Evolutionary conservation across 371 early-diverging fungal genomes (phyloP), one percentile per base, ranked within the genome.

Genomic region (Sanchytrium tribonematis): DNA sequence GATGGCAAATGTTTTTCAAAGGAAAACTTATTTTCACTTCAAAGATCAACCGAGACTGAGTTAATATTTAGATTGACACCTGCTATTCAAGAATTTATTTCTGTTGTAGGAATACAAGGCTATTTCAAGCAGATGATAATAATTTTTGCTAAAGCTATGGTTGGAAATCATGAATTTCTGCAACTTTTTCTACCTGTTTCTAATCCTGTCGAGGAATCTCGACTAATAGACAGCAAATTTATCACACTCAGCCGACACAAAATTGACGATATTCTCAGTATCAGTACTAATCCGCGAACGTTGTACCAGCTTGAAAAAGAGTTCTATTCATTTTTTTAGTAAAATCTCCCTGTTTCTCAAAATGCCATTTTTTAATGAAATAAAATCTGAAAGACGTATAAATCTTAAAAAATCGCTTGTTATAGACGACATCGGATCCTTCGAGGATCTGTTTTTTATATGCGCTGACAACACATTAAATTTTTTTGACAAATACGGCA

Each of bases 61-160:
- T 12, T 98, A 28, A 96, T 95, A 1, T 97, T 98, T 88, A 84
- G 98, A 1, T 83, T 97, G 73, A 96, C 98, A 12, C 97, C 97
- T 30, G 91, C 89, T 75, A 81, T 98, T 68, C 95, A 94, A 81
- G 80, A 85, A 66, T 92, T 93, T 75, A 86, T 97, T 66, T 89
- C 89, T 0, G 86, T 89, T 28, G 83, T 87, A 29, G 95, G 95
- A 0, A 80, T 96, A 2, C 95, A 93, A 70, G 97, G 97, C 0
- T 79, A 88, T 0, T 91, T 95, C 69, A 83, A 86, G 22, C 82
- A 83, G 66, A 83, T 85, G 28, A 69, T 92, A 29, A 83, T 91
- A 81, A 84, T 89, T 28, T 83, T 89, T 16, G 88, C 85, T 12
- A 48, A 22, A 48, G 48, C 12, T 12, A 5, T 48, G 5, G 22